Base-by-base conservation (phyloP, 768 basidiomycete genomes). In the Lyophyllum atratum region DNA sequence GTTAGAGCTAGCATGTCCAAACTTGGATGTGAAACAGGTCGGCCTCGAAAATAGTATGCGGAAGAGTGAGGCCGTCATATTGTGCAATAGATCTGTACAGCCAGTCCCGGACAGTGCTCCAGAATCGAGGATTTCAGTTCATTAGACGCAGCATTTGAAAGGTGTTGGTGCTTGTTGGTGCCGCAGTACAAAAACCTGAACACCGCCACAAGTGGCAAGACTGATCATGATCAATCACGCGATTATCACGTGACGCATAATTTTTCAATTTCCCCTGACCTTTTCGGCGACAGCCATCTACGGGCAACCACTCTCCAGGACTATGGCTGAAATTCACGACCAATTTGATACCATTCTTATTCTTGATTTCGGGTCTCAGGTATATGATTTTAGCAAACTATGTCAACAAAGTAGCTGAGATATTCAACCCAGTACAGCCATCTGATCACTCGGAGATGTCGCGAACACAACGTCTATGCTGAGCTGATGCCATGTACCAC, bases 401-500 rank as follows among this genome's bases (percentile, higher is more conserved):
- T 28, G 22, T 34, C 34, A n/a, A 54, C 55, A 39, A 51, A 56
- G 55, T 64, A 42, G 59, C 52, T 45, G 49, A 26, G 51, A 50
- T 26, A 37, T 39, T 61, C 57, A 39, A 55, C 65, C 42, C 71
- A 96, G 94, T 96, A 96, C 74, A 95, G 95, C 62, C 97, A 98
- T 79, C 79, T 99, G 60, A 98, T 98, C 72, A 97, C 95, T 7
- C 79, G 97, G 69, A 83, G 97, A 85, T 98, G 96, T 82, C 89
- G 97, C 68, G 97, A 99, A 73, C 83, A 95, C 68, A 93, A 93
- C 54, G 93, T 99, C 53, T 98, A 98, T 68, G 96, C 96, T 50
- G 97, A 99, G 77, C 81, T 99, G 67, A 85, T 97, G 84, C 94
- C 97, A 24, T 99, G 97, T 72, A 99, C 97, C 1, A 88, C 90